Evolutionary conservation across 176 grass and related monocot genomes (phyloP).

Genomic region (Raddia guianensis): DNA sequence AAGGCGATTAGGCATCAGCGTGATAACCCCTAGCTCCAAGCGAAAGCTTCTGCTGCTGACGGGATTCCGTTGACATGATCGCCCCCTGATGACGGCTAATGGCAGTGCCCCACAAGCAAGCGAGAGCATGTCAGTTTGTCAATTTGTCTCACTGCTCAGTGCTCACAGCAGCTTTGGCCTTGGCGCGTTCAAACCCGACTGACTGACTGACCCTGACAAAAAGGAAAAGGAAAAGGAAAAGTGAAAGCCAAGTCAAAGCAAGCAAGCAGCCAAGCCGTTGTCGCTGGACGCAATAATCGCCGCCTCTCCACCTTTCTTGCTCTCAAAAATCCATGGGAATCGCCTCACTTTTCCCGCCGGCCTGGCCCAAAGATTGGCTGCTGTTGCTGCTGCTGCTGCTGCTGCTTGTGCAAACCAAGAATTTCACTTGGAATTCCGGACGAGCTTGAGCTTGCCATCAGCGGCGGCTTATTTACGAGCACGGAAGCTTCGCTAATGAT

Average conservation of each 20-base stretch:
- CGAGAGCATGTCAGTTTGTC: too few relatives aligned
- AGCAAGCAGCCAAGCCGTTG: background rate
- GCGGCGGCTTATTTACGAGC: too few relatives aligned
- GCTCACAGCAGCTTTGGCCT: background rate
- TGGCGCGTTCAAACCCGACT: slow-evolving; percentile 18
- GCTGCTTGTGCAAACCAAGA: too few relatives aligned
- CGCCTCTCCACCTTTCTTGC: background rate
- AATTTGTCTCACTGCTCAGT: too few relatives aligned
- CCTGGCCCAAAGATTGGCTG: background rate
- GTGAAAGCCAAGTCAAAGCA: slow-evolving; percentile 37
- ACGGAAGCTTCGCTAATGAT: too few relatives aligned
- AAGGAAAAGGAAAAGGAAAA: slow-evolving; percentile 38
- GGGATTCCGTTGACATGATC: slow-evolving; percentile 26
- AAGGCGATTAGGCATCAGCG: too few relatives aligned
- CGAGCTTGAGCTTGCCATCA: too few relatives aligned
- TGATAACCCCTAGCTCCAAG: too few relatives aligned
- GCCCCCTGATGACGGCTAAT: background rate
- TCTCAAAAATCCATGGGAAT: background rate
- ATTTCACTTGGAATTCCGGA: too few relatives aligned
- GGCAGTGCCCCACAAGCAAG: slow-evolving; percentile 4
- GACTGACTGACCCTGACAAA: slow-evolving; percentile 41
- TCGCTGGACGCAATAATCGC: slow-evolving; percentile 27
- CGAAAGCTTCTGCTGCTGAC: background rate
- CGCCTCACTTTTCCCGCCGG: slow-evolving; percentile 32
- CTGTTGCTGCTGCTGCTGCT: too few relatives aligned